Percentiles rank a stretch among this genome's conserved stretches.
Conservation (phyloP, 139 green algal species). For the Nannochloris sp. region DNA sequence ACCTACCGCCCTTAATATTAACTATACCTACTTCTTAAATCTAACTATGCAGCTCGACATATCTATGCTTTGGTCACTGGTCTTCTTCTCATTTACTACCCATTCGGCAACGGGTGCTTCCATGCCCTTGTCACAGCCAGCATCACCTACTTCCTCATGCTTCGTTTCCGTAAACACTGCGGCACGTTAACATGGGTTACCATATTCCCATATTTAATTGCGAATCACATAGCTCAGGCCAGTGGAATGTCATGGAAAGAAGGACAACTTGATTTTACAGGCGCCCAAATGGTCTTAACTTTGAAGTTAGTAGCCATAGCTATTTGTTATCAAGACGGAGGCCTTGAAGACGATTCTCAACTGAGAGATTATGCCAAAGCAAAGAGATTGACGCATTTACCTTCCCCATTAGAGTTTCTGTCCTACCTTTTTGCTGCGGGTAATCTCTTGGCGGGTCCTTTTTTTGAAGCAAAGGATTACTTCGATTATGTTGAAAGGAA, state of each 20-base stretch:
- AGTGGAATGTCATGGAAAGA: conserved; percentile 69
- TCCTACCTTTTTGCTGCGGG: conserved; percentile 69
- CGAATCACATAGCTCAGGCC: conserved; percentile 65
- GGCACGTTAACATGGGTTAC: conserved; percentile 58
- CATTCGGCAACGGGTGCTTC: conserved; percentile 59
- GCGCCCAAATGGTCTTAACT: conserved; percentile 76
- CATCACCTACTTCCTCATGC: conserved; percentile 59
- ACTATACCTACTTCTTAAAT: neutral
- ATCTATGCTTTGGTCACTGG: conserved; percentile 53
- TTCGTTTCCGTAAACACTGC: conserved; percentile 32
- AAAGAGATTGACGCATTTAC: conserved; percentile 32
- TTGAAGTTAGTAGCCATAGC: conserved; percentile 76
- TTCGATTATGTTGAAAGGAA: conserved; percentile 55
- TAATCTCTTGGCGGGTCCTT: conserved; percentile 76
- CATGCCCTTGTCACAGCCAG: conserved; percentile 40
- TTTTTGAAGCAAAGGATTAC: conserved; percentile 73
- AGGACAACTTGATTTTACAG: conserved; percentile 70
- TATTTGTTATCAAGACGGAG: conserved; percentile 22
- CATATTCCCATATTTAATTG: conserved; percentile 69
- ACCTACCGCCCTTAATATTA: neutral
- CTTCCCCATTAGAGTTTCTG: conserved; percentile 55
- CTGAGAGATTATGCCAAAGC: conserved; percentile 4
- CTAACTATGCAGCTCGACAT: conserved; percentile 42
- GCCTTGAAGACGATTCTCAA: neutral
- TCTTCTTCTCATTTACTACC: conserved; percentile 65